These are phyloP conservation scores for Suhomyces xylopsoci DNA, from an alignment of 805 yeast genomes.

Conservation along the genomic window DNA sequence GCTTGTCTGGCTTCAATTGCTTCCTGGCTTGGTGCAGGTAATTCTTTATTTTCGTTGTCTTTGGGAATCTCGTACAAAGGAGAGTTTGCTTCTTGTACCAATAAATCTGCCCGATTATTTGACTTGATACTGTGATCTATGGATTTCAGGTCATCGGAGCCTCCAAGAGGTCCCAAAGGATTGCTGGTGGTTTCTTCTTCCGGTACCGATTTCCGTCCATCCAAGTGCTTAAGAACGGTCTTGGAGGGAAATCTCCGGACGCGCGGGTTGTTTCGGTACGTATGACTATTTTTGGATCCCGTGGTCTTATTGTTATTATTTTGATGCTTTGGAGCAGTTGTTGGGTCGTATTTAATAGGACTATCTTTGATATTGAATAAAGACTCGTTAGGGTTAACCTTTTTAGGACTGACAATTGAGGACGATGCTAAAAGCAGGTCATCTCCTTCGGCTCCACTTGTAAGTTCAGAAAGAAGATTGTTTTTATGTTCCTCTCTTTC, in stretches of 20 bases:
- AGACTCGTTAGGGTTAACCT: constrained; percentile 19
- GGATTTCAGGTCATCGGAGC: constrained; percentile 7
- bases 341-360: constrained; percentile 19
- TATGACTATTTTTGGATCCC: constrained; percentile 23
- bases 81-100: constrained; percentile 47
- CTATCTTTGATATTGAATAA: constrained; percentile 35
- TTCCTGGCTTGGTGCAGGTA: not conserved
- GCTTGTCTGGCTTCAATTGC: constrained; percentile 7
- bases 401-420: constrained; percentile 12
- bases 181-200: constrained; percentile 7
- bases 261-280: constrained; percentile 27
- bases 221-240: constrained; percentile 28
- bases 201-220: constrained; percentile 2
- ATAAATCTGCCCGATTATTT: constrained; percentile 25
- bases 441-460: constrained; percentile 28
- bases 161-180: constrained; percentile 29
- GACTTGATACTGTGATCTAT: constrained; percentile 20
- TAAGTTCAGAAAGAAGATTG: constrained; percentile 42
- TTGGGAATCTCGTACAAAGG: constrained; percentile 49
- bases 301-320: not conserved
- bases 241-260: constrained; percentile 28
- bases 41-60: constrained; percentile 5
- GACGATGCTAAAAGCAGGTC: constrained; percentile 3
- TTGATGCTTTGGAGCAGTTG: not conserved
- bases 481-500: constrained; percentile 28